These are phyloP conservation scores for Coemansia sp. DNA, from an alignment of 192 early-diverging fungal genomes.

Conservation along the genomic window DNA sequence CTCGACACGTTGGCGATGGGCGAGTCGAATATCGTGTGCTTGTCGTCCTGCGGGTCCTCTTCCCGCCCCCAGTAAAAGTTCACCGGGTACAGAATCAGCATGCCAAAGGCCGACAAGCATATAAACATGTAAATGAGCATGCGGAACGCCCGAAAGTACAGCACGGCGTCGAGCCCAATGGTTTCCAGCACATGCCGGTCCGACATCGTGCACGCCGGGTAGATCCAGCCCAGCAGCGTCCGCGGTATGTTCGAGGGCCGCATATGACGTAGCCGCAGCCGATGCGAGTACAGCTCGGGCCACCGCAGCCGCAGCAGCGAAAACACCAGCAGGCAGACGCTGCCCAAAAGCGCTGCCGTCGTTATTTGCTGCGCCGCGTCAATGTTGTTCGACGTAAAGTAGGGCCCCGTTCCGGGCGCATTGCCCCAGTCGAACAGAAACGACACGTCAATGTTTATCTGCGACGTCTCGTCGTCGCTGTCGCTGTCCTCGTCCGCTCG, in stretches of 20 bases:
- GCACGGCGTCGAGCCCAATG: conserved; percentile 46
- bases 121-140: conserved; percentile 53
- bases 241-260: conserved; percentile 47
- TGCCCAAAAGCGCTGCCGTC: conserved; percentile 45
- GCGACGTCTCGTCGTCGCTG: conserved; percentile 6
- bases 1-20: conserved; percentile 29
- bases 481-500: conserved; percentile 10
- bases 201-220: conserved; percentile 46
- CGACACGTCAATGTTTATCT: conserved; percentile 34
- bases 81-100: conserved; percentile 43
- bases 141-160: conserved; percentile 49
- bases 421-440: conserved; percentile 50
- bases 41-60: conserved; percentile 5
- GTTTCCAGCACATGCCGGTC: conserved; percentile 53
- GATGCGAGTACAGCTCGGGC: conserved; percentile 54
- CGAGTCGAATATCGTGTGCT: conserved; percentile 46
- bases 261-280: conserved; percentile 49
- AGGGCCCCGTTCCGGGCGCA: conserved; percentile 46
- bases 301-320: conserved; percentile 44
- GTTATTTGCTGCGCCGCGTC: conserved; percentile 51
- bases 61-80: conserved; percentile 41
- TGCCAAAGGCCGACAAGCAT: conserved; percentile 31
- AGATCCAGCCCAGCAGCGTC: conserved; percentile 51
- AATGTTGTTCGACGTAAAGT: conserved; percentile 47
- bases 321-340: conserved; percentile 32